Base-by-base conservation (phyloP, 164 flowering plant genomes). In the Liquidambar formosana region DNA sequence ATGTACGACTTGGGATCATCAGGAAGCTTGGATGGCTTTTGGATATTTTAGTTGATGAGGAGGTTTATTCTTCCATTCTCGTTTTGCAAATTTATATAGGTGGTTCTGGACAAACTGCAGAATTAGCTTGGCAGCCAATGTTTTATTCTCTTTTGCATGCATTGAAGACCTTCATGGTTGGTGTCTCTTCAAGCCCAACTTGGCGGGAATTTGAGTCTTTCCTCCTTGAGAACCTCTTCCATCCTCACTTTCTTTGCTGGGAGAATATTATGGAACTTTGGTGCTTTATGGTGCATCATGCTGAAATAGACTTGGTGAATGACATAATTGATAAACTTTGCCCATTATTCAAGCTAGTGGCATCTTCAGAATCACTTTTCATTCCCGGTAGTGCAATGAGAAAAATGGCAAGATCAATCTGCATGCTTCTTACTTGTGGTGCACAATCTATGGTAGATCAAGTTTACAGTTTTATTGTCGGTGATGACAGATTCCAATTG, bases 221-320 rank as follows among this genome's bases (percentile, higher is more conserved):
- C 77, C 83, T 95, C 56, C 77, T 91, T n/a, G 83, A 84, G 72
- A 91, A 93, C 73, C 41, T 90, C 56, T 79, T 88, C 66, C 94
- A 95, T 73, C 96, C 97, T 70, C 99, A 95, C 76, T 83, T 82
- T 67, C 89, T 93, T 71, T 84, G 94, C 72, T 75, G 82, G 80
- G 96, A 93, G 56, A 85, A 91, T 76, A 73, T 88, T 23, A 80
- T 79, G 80, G 97, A 91, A 64, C 91, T 93, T 49, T 90, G 92
- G 91, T 85, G 91, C 79, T 95, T 95, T 72, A 22, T 88, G 69
- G 65, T 87, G 57, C 89, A 89, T 19, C 79, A 89, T 82, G 88
- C 94, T 65, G 92, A 86, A 47, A 56, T 28, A n/a, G 84, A 82
- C 8, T 49, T 85, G 62, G 82, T 80, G 41, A 78, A 75, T 73